phyloP scores from a whole-genome alignment of 1,139 yeast genomes.

The Hansenula sp. region DNA sequence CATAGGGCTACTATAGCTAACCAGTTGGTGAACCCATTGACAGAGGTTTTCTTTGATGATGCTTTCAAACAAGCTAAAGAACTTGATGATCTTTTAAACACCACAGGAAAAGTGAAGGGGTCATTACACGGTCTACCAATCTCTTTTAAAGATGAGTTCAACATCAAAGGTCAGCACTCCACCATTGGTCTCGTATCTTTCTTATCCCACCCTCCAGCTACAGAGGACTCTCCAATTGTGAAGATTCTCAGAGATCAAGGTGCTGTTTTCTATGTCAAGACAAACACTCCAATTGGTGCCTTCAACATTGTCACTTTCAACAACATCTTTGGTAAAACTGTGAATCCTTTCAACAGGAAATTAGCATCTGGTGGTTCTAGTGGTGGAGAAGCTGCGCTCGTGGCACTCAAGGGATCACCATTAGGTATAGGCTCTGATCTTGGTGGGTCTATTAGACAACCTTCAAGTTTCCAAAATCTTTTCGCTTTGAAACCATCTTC shows the following conservation, averaged over 20 bases:
- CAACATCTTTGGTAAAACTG: constrained; percentile 43
- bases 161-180: constrained; percentile 39
- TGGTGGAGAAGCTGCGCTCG: constrained; percentile 61
- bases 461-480: constrained; percentile 48
- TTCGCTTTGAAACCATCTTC: constrained; percentile 52
- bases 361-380: constrained; percentile 54
- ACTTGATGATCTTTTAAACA: constrained; percentile 36
- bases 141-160: constrained; percentile 52
- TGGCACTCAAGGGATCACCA: constrained; percentile 45
- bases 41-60: constrained; percentile 33
- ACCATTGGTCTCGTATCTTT: constrained; percentile 41
- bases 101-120: constrained; percentile 36
- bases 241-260: constrained; percentile 39
- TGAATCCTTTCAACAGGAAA: constrained; percentile 39
- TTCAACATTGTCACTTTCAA: constrained; percentile 47
- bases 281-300: constrained; percentile 57
- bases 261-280: constrained; percentile 52
- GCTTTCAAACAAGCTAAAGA: constrained; percentile 39
- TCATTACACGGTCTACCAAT: constrained; percentile 68
- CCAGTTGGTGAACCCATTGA: constrained; percentile 45
- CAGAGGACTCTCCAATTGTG: constrained; percentile 37
- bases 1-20: constrained; percentile 55
- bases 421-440: constrained; percentile 62
- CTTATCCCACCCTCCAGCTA: constrained; percentile 30
- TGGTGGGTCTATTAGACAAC: constrained; percentile 60